Conservation (phyloP, 805 yeast species). For the Teunomyces barrocoloradensis region DNA sequence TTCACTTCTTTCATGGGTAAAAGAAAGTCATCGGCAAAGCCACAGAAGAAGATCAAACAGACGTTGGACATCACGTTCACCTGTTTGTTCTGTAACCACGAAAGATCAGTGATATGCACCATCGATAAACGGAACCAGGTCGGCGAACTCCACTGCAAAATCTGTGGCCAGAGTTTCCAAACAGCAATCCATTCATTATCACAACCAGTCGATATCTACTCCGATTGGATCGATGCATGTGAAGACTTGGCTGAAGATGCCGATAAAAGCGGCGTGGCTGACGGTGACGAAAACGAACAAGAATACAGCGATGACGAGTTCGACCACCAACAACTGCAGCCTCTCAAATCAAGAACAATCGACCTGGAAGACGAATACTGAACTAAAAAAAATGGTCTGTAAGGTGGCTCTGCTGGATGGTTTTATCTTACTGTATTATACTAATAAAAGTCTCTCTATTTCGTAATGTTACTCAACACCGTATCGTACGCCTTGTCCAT, state of each 20-base stretch:
- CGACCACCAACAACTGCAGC: constrained; percentile 7
- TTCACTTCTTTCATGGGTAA: constrained; percentile 53
- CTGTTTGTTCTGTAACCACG: constrained; percentile 95
- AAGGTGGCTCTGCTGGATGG: not conserved
- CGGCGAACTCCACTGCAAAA: constrained; percentile 84
- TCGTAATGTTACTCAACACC: constrained; percentile 12
- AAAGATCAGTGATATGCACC: constrained; percentile 82
- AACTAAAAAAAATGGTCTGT: not conserved
- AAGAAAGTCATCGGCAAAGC: constrained; percentile 81
- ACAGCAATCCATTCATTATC: constrained; percentile 78
- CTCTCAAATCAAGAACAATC: constrained; percentile 17
- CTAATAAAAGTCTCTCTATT: not conserved
- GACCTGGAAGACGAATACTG: constrained; percentile 32
- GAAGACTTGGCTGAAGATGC: constrained; percentile 78
- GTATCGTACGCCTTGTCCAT: constrained; percentile 20
- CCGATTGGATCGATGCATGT: constrained; percentile 98
- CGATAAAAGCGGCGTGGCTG: constrained; percentile 23
- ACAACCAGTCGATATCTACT: constrained; percentile 91
- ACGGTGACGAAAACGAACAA: constrained; percentile 21
- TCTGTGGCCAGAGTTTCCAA: constrained; percentile 93
- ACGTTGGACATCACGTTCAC: constrained; percentile 78
- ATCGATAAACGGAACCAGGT: constrained; percentile 82
- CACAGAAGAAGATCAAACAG: constrained; percentile 74
- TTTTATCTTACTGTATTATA: not conserved
- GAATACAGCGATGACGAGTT: constrained; percentile 38